Evolutionary conservation across 257 asterid species (phyloP), one percentile per base, ranked within the genome.

Genomic region (Lithospermum erythrorhizon): DNA sequence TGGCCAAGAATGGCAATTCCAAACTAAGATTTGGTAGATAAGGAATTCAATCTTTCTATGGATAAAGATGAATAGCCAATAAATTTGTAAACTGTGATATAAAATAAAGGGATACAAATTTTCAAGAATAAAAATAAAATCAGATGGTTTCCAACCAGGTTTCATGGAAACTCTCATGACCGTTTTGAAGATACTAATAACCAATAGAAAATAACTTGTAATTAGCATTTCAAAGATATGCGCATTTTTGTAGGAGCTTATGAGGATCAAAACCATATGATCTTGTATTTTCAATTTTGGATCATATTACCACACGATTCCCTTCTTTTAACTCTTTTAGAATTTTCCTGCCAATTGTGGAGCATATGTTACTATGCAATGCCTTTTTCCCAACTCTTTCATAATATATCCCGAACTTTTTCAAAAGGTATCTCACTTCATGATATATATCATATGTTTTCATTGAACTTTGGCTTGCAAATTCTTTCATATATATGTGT

Each of bases 341-440:
- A 78, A 72, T 80, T 78, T 53, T 68, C 78, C 87, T 59, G 76
- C 32, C 32, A 27, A 22, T 64, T 64, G 65, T 64, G 61, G 78
- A 71, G 67, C 62, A 72, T n/a, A n/a, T 58, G 63, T 61, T 68
- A 65, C 66, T 69, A 83, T 76, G 83, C 72, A 64, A 60, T 45
- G 55, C 29, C 24, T 61, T 67, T 59, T 64, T 62, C 13, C 45
- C 62, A 74, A 66, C 73, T 54, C 77, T 69, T 74, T 66, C 71
- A 76, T 70, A 78, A 70, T 80, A 77, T 53, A n/a, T 68, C 77
- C 87, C 61, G 76, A 82, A 85, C 79, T 76, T 79, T 79, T 82
- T 85, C 93, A 76, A 73, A 74, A 84, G 86, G 94, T 84, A 75
- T 58, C 64, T 6, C 35, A 24, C 27, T 29, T 21, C 59, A 10